Percentiles rank a stretch among this genome's conserved stretches.
Conservation (phyloP, 495 filamentous ascomycete species). For the Talaromyces thailandensis region DNA sequence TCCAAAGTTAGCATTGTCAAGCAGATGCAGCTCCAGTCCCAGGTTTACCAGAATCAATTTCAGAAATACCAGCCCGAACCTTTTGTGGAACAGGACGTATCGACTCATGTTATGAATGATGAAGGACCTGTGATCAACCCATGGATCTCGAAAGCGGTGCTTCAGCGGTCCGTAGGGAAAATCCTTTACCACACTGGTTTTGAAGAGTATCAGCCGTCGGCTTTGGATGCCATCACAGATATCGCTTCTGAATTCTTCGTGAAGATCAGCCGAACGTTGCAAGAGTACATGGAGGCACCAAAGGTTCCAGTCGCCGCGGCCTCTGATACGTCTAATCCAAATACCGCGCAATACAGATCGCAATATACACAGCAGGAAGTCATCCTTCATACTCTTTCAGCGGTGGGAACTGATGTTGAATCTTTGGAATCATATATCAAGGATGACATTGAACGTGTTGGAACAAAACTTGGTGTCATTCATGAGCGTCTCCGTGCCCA, state of each 20-base stretch:
- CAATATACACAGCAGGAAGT: slow-evolving; percentile 73
- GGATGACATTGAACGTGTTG: slow-evolving; percentile 87
- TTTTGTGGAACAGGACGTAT: slow-evolving; percentile 76
- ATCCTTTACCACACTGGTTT: slow-evolving; percentile 96
- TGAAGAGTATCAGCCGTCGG: slow-evolving; percentile 93
- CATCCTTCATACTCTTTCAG: slow-evolving; percentile 74
- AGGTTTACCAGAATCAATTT: slow-evolving; percentile 98
- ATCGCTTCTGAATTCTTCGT: slow-evolving; percentile 83
- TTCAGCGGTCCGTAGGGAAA: slow-evolving; percentile 87
- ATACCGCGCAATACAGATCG: slow-evolving; percentile 41
- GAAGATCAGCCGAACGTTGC: slow-evolving; percentile 70
- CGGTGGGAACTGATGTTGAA: slow-evolving; percentile 75
- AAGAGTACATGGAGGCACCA: slow-evolving; percentile 73
- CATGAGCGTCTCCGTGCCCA: slow-evolving; percentile 90
- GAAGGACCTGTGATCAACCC: slow-evolving; percentile 79
- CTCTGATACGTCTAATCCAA: slow-evolving; percentile 15
- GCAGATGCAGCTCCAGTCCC: slow-evolving; percentile 97
- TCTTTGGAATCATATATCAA: slow-evolving; percentile 79
- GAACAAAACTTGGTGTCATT: slow-evolving; percentile 70
- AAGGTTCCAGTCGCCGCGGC: slow-evolving; percentile 46
- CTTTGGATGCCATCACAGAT: slow-evolving; percentile 83
- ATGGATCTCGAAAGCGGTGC: slow-evolving; percentile 65
- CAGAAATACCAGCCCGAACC: slow-evolving; percentile 93
- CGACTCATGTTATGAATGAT: slow-evolving; percentile 77
- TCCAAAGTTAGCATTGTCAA: slow-evolving; percentile 96